Evolutionary conservation across 116 monocot genomes (phyloP).

Genomic region (Thalassia testudinum): DNA sequence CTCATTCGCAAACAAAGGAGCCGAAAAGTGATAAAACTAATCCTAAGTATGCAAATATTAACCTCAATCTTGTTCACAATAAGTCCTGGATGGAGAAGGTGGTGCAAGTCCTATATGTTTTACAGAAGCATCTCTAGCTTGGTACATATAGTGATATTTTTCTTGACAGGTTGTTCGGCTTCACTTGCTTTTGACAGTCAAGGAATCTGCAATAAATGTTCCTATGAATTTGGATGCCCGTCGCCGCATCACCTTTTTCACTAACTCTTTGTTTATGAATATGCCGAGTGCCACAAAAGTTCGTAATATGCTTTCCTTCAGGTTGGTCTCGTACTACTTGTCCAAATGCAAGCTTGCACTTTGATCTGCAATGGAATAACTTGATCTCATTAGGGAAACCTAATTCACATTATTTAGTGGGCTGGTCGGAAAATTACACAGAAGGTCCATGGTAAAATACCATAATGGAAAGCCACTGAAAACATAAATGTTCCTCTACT

Average conservation of each 20-base stretch:
- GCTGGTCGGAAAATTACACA: too few relatives aligned
- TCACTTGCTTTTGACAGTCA: conserved; percentile 57
- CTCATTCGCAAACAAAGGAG: conserved; percentile 9
- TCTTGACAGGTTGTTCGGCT: conserved; percentile 57
- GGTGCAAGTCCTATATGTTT: not conserved
- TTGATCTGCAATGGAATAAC: too few relatives aligned
- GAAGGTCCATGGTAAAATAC: too few relatives aligned
- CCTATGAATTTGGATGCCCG: conserved; percentile 91
- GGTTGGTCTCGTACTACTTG: conserved; percentile 17
- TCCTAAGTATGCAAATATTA: conserved; percentile 44
- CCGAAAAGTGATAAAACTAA: conserved; percentile 14
- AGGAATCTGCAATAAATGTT: conserved; percentile 94
- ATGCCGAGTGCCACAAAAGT: conserved; percentile 87
- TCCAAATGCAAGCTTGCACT: too few relatives aligned
- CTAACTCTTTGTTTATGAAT: conserved; percentile 91
- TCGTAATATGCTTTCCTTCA: conserved; percentile 84
- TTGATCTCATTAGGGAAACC: not conserved
- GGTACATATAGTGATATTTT: not conserved
- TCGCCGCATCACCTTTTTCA: conserved; percentile 85
- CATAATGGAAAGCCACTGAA: too few relatives aligned
- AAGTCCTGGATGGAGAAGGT: conserved; percentile 78
- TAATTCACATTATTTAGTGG: too few relatives aligned
- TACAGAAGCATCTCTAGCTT: not conserved
- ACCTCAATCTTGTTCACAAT: conserved; percentile 30
- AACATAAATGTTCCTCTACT: too few relatives aligned